Percentiles rank a stretch among this genome's conserved stretches.
Evolutionary conservation across 2,329 filamentous ascomycete species (phyloP).

Genomic region (Talaromyces albobiverticillius): DNA sequence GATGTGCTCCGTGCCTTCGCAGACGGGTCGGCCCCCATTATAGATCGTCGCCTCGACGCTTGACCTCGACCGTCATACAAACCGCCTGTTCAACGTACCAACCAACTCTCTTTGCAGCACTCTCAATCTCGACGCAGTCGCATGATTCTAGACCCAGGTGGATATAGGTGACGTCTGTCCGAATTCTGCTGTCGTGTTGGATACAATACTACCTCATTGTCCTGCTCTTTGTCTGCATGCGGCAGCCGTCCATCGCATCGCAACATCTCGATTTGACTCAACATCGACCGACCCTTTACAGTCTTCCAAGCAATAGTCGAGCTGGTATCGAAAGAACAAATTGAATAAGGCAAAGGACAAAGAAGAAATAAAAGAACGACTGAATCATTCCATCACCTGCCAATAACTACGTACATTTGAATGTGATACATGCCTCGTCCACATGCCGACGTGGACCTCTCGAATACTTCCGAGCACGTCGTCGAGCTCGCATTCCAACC

Average conservation of each 20-base stretch:
- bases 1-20: neutral
- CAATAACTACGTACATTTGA: neutral
- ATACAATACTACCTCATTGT: neutral
- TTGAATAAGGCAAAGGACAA: neutral
- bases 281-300: neutral
- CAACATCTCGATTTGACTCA: neutral
- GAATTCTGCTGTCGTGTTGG: neutral
- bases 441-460: slow-evolving; percentile 37
- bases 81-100: too few relatives aligned
- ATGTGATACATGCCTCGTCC: slow-evolving; percentile 18
- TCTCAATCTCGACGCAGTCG: neutral
- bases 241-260: neutral
- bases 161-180: neutral
- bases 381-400: neutral
- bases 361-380: neutral
- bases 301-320: neutral
- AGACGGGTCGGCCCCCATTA: neutral
- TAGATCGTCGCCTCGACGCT: neutral
- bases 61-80: neutral
- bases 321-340: slow-evolving; percentile 19
- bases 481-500: slow-evolving; percentile 19
- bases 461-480: slow-evolving; percentile 28
- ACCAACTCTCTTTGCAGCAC: neutral
- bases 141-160: neutral
- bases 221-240: slow-evolving; percentile 6